Conservation (phyloP, 2,329 filamentous ascomycete genomes). For the Colletotrichum salicis region DNA sequence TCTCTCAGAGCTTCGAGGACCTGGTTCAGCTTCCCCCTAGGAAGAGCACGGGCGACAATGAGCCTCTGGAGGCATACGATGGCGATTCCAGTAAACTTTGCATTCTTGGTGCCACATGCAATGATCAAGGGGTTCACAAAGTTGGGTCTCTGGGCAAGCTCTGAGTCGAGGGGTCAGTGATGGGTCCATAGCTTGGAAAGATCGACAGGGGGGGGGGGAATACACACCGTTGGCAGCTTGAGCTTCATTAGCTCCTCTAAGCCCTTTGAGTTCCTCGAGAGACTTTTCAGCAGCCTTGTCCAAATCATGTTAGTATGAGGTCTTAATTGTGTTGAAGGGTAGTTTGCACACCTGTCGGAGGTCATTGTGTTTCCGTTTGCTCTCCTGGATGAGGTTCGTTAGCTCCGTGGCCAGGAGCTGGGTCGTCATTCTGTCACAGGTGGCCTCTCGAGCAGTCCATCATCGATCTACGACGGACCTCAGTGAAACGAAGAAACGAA, state of each 20-base stretch:
- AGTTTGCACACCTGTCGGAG: conserved; percentile 75
- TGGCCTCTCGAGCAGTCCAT: conserved; percentile 29
- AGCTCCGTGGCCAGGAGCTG: conserved; percentile 90
- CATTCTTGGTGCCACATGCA: conserved; percentile 89
- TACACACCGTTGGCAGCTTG: conserved; percentile 75
- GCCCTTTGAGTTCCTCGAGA: conserved; percentile 83
- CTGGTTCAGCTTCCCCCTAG: conserved; percentile 82
- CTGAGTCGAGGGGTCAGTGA: conserved; percentile 56
- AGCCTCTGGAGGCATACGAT: conserved; percentile 90
- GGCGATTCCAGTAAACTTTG: conserved; percentile 88
- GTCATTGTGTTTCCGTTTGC: conserved; percentile 93
- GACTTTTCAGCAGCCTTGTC: conserved; percentile 89
- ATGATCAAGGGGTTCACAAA: conserved; percentile 96
- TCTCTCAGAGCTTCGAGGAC: conserved; percentile 89
- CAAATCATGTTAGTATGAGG: conserved; percentile 11
- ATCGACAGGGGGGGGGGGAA: conserved; percentile 36
- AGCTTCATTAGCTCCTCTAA: conserved; percentile 79
- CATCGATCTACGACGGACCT: background rate
- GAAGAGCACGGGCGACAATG: conserved; percentile 83
- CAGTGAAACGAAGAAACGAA: too few species aligned
- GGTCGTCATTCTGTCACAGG: conserved; percentile 77
- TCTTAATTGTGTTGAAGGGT: background rate
- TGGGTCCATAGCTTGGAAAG: conserved; percentile 36
- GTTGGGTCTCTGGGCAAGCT: conserved; percentile 81
- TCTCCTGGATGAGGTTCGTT: conserved; percentile 91